Base-by-base conservation (phyloP, 2,329 filamentous ascomycete genomes). In the Trichoderma guizhouense region DNA sequence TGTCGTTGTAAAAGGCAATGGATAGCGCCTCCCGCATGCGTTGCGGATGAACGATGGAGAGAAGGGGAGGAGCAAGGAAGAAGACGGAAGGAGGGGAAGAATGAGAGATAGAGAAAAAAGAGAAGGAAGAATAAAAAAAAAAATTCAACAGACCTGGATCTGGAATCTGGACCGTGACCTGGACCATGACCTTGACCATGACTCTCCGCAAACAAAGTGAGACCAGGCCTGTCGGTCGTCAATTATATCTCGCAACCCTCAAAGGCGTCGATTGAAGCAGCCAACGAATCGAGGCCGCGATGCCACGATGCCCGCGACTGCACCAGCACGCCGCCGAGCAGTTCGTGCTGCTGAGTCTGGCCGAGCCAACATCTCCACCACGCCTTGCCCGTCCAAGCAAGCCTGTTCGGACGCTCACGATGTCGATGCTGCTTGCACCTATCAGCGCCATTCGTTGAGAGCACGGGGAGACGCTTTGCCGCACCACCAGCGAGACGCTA, bases 391-490 rank as follows among this genome's bases (percentile, higher is more conserved):
- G 53, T 61, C 28, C 39, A 60, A 61, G 63, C 64, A 62, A 47
- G 15, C 30, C 28, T 32, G 28, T 43, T 18, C 39, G 36, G 26
- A 53, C 21, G 55, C 63, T 51, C 64, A 30, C 57, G 32, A 72
- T 47, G 53, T 30, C 36, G 30, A 30, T 7, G 64, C 3, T 1
- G 43, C 30, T 15, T 15, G 70, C 39, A 47, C 71, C 71, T 72
- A 72, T 72, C 71, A 72, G 71, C 63, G 55, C n/a, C 64, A 36
- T 28, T 26, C 36, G 34, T 69, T 68, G 71, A 62, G 51, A 58
- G 71, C 71, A 72, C 71, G 71, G 71, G 70, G 71, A 69, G 70
- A 34, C 39, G 55, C 65, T 63, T 43, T 32, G 18, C 63, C 30
- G 63, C 63, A 62, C n/a, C n/a, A 11, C 30, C 30, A 71, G 60